Evolutionary conservation across 1,284 basidiomycete genomes (phyloP), one percentile per base, ranked within the genome.

Genomic region (Naganishia sp.): DNA sequence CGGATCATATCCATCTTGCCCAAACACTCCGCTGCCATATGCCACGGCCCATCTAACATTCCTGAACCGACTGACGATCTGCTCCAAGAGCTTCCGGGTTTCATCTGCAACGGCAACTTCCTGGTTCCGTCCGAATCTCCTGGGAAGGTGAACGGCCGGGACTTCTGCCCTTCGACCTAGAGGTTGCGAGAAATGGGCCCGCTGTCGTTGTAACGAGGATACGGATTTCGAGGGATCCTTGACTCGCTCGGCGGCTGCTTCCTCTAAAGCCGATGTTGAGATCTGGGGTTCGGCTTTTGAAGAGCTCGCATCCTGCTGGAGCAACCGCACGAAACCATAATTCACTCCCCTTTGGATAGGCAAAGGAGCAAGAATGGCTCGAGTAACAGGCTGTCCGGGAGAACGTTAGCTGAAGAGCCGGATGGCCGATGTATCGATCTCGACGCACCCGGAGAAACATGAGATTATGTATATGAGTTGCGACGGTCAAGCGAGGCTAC

Each of bases 11-110:
- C 76, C 75, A n/a, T 76, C 77, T 63, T 80, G 79, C 53, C 74
- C 72, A 21, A 78, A 72, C 7, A 80, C 78, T 11, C 79, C 79
- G 39, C 72, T 75, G 3, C 79, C 79, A 67, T 80, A 80, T 7
- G 79, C 79, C n/a, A 79, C 72, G 2, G 77, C 78, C 71, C 76
- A 75, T 51, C 67, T 43, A 11, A 66, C 63, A 35, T 54, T 60
- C 45, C 51, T 47, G 47, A 68, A 68, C 28, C 62, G 46, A 28
- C 42, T 39, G 6, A 65, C 64, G 46, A 68, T 68, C 42, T 49
- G 35, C 49, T 68, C 67, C 28, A 68, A 45, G 21, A 54, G 25
- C 25, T 54, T 45, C 25, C 52, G 63, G 2, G 52, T 65, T 18
- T 63, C 55, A 23, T 68, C 67, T 15, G 41, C 32, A 11, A 55